A percentile compares a stretch with the other conserved stretches of the same genome.
Conservation (phyloP, 345 rosid genomes). For the Geranium brycei region DNA sequence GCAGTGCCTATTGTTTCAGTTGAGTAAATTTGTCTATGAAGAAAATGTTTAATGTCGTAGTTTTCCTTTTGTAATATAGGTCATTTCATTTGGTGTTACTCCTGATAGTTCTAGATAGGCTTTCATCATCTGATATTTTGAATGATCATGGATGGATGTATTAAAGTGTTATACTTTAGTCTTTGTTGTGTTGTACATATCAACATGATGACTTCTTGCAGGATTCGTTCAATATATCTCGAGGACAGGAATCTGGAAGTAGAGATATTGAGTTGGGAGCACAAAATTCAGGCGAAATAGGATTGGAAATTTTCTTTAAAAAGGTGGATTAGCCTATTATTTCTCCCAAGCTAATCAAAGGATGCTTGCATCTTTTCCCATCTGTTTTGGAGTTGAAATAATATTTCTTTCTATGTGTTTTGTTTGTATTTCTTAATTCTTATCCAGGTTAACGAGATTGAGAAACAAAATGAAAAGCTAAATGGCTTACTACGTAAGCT, state of each 20-base stretch:
- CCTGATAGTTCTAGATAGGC: background rate
- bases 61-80: too few species aligned
- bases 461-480: slow-evolving; percentile 70
- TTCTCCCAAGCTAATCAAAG: background rate
- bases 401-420: background rate
- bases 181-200: slow-evolving; percentile 1
- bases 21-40: too few species aligned
- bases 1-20: too few species aligned
- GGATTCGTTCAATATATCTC: slow-evolving; percentile 73
- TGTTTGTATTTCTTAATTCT: slow-evolving; percentile 4
- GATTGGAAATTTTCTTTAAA: slow-evolving; percentile 71
- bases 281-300: slow-evolving; percentile 60
- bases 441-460: slow-evolving; percentile 74
- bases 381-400: background rate
- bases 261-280: slow-evolving; percentile 62
- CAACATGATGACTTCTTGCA: slow-evolving; percentile 21
- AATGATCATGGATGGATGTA: background rate
- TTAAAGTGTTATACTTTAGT: background rate
- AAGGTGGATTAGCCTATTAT: slow-evolving; percentile 29
- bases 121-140: too few species aligned
- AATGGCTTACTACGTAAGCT: slow-evolving; percentile 72
- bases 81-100: too few species aligned
- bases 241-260: slow-evolving; percentile 46
- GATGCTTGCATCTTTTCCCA: slow-evolving; percentile 2
- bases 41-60: too few species aligned